A percentile compares a stretch with the other conserved stretches of the same genome.
phyloP scores from a whole-genome alignment of 345 rosid genomes.

The Salix viminalis region DNA sequence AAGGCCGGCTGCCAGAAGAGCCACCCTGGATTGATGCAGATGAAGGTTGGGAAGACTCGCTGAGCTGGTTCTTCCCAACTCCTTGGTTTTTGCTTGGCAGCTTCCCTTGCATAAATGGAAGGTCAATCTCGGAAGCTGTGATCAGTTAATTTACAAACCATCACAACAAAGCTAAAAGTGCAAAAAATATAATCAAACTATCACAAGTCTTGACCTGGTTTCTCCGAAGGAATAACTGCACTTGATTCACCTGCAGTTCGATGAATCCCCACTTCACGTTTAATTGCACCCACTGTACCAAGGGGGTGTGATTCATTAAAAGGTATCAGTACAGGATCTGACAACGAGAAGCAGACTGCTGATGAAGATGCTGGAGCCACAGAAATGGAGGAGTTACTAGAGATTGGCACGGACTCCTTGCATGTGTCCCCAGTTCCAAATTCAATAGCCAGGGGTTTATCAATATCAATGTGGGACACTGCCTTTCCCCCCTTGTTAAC shows the following conservation, averaged over 20 bases:
- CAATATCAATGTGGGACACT: conserved; percentile 31
- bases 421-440: conserved; percentile 39
- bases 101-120: conserved; percentile 44
- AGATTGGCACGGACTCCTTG: conserved; percentile 35
- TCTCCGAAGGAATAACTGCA: conserved; percentile 35
- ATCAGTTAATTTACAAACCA: conserved; percentile 15
- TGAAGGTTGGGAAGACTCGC: conserved; percentile 49
- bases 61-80: conserved; percentile 42
- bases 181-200: conserved; percentile 7
- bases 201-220: conserved; percentile 37
- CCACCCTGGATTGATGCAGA: conserved; percentile 48
- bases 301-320: conserved; percentile 39
- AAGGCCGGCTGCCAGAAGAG: conserved; percentile 63
- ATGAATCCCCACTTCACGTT: conserved; percentile 44
- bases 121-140: conserved; percentile 38
- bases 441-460: conserved; percentile 33
- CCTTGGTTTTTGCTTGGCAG: conserved; percentile 49
- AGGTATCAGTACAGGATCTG: conserved; percentile 56
- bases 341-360: conserved; percentile 50
- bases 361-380: conserved; percentile 49
- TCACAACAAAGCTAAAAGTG: conserved; percentile 5
- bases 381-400: conserved; percentile 30
- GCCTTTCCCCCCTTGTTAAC: conserved; percentile 31
- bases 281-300: conserved; percentile 42
- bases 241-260: conserved; percentile 39